phyloP scores from a whole-genome alignment of 2,329 filamentous ascomycete genomes.

The Pseudogymnoascus sp. region DNA sequence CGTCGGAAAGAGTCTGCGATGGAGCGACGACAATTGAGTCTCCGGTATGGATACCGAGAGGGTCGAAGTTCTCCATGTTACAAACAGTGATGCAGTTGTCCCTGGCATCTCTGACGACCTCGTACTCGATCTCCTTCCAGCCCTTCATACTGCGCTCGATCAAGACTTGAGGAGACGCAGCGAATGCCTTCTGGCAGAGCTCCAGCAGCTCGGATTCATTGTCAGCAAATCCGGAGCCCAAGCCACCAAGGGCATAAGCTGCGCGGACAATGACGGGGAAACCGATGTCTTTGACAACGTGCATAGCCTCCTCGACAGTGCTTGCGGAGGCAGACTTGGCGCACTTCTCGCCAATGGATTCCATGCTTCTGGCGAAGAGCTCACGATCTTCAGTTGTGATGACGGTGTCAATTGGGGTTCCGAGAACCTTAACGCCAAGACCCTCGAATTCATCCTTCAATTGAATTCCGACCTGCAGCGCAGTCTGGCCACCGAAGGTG shows the following conservation, averaged over 20 bases:
- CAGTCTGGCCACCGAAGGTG: conserved; percentile 96
- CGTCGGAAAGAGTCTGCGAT: conserved; percentile 90
- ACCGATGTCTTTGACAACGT: conserved; percentile 81
- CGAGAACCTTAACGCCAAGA: conserved; percentile 87
- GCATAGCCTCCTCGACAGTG: conserved; percentile 78
- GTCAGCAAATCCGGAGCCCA: conserved; percentile 92
- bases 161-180: conserved; percentile 88
- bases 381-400: conserved; percentile 98
- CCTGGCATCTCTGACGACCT: conserved; percentile 88
- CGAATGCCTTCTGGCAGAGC: conserved; percentile 90
- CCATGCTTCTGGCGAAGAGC: conserved; percentile 95
- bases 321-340: conserved; percentile 93
- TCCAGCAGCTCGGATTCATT: conserved; percentile 74
- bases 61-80: conserved; percentile 99
- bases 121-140: conserved; percentile 99
- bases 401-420: conserved; percentile 95
- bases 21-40: conserved; percentile 97
- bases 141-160: conserved; percentile 99
- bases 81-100: conserved; percentile 99
- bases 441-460: conserved; percentile 93
- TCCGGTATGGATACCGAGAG: conserved; percentile 93
- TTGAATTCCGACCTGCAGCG: conserved; percentile 91
- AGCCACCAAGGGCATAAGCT: conserved; percentile 87
- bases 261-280: conserved; percentile 97
- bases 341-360: conserved; percentile 94